Percentiles rank a stretch among this genome's conserved stretches.
phyloP scores from a whole-genome alignment of 257 asterid species.

The Nicotiana paniculata region DNA sequence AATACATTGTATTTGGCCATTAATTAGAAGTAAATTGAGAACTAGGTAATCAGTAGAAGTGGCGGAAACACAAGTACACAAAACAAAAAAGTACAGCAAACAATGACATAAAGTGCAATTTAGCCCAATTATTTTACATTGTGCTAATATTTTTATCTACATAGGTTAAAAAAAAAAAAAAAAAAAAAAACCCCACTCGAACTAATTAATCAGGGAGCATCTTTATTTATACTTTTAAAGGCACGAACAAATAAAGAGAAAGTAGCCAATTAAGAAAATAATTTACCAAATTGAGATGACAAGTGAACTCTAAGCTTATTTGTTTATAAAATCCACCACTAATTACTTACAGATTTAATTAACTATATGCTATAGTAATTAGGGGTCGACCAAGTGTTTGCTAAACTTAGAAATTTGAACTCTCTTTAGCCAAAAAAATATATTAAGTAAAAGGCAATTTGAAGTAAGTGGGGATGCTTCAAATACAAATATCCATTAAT shows the following conservation, averaged over 20 bases:
- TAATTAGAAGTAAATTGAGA: neutral
- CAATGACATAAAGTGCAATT: neutral
- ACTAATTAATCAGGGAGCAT: neutral
- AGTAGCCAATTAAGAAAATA: neutral
- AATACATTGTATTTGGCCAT: neutral
- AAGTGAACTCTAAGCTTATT: neutral
- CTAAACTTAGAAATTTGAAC: slow-evolving; percentile 11
- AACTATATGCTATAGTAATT: neutral
- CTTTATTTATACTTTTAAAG: neutral
- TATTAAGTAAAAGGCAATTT: neutral
- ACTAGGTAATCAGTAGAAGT: neutral
- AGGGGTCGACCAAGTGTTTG: slow-evolving; percentile 1
- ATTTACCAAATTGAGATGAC: neutral
- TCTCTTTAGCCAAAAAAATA: neutral
- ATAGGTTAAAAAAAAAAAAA: neutral
- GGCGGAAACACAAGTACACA: neutral
- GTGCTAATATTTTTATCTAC: neutral
- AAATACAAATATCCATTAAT: neutral
- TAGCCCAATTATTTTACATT: neutral
- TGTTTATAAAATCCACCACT: neutral
- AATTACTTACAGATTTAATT: neutral
- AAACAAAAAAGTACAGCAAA: neutral
- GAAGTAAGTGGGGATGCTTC: slow-evolving; percentile 5
- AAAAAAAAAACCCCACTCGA: neutral
- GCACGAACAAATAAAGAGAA: neutral